These are phyloP conservation scores for Trichocomaceae sp. DNA, from an alignment of 2,329 filamentous ascomycete genomes.

Conservation along the genomic window DNA sequence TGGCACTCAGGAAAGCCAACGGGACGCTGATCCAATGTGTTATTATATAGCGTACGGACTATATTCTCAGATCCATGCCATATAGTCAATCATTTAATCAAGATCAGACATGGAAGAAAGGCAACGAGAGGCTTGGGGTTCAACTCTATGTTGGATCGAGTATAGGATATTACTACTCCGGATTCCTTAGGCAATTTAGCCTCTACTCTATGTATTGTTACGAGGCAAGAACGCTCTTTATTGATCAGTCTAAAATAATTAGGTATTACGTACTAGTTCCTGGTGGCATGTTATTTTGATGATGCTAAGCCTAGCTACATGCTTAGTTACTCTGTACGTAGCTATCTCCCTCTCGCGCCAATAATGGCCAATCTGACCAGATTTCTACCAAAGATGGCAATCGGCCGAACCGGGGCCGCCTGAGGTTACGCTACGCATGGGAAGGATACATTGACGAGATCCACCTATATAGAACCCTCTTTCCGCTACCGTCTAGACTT, in stretches of 20 bases:
- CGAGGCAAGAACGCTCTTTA: too few species aligned
- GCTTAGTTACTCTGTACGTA: neutral
- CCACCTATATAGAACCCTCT: neutral
- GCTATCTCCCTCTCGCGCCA: neutral
- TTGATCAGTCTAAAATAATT: neutral
- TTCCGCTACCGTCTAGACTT: neutral
- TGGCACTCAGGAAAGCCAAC: neutral
- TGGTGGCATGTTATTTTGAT: neutral
- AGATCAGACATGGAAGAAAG: neutral
- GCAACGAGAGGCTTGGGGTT: neutral
- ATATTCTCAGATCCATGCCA: neutral
- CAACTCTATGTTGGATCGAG: neutral
- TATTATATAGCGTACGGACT: neutral
- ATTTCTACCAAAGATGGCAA: neutral
- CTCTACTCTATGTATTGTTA: too few species aligned
- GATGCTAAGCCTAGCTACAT: neutral
- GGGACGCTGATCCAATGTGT: neutral
- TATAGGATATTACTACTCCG: neutral
- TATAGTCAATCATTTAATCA: neutral
- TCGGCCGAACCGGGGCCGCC: too few species aligned
- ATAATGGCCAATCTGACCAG: neutral
- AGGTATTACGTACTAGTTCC: neutral
- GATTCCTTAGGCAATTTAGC: neutral
- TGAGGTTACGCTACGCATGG: neutral
- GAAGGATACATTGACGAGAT: neutral